Base-by-base conservation (phyloP, 2,329 filamentous ascomycete species). In the Chaetomium olivaceum region DNA sequence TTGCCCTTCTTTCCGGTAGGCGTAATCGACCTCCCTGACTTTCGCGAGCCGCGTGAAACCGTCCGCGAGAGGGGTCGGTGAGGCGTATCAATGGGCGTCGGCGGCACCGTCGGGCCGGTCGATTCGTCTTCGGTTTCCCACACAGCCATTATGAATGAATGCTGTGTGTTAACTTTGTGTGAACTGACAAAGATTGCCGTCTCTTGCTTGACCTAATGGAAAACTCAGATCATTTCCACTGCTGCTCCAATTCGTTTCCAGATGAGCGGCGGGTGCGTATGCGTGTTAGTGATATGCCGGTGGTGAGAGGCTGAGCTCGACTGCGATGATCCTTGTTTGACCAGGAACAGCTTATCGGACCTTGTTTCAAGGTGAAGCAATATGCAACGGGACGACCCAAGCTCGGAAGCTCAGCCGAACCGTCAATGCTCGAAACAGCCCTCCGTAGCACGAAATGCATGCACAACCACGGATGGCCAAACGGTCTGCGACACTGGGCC, bases 61-160 rank as follows among this genome's bases (percentile, higher is more conserved):
- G 89, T 90, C 72, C 88, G 85, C 25, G 92, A 93, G 61, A 89
- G 87, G 8, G 89, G 89, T 71, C 89, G 84, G 72, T 91, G 91
- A 23, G 90, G 89, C 29, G 90, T 90, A 69, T 90, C 88, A 43
- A 85, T 83, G 12, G 91, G 89, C 43, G 90, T 89, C 33, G 92
- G 89, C 56, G 85, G 81, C 71, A 81, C 81, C 70, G 84, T 83
- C 68, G 84, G 83, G 67, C 80, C 80, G 70, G 82, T 79, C 69
- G 83, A 83, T 75, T 89, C 86, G 73, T 89, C 85, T 67, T 89
- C 87, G 7, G 85, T 89, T 74, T 88, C 84, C 85, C 86, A 87
- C 56, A 78, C 79, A 66, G 79, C 79, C 85, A 88, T 88, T 55
- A 69, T 77, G 71, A 59, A 14, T 27, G 61, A 59, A 14, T 27